These are phyloP conservation scores for Zymoseptoria pseudotritici DNA, from an alignment of 2,329 filamentous ascomycete genomes.

Conservation along the genomic window DNA sequence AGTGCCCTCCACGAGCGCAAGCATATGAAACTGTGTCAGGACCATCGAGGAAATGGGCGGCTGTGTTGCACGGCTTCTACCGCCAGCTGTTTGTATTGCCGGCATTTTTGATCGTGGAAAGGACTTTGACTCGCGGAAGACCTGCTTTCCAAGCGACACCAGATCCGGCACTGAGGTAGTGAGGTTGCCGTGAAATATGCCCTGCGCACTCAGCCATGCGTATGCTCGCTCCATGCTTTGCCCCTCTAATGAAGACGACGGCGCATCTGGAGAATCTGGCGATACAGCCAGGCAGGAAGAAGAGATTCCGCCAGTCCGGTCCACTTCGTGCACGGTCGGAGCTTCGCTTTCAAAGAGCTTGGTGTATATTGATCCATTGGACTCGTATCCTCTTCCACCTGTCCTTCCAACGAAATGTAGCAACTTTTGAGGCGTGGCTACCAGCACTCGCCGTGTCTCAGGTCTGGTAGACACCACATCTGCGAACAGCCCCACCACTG, in stretches of 20 bases:
- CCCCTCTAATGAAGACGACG: constrained; percentile 22
- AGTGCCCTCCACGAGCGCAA: constrained; percentile 73
- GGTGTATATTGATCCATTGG: constrained; percentile 76
- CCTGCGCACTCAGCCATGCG: constrained; percentile 84
- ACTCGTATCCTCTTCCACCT: constrained; percentile 65
- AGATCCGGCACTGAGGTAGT: constrained; percentile 49
- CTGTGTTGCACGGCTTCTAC: constrained; percentile 56
- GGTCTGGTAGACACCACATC: constrained; percentile 62
- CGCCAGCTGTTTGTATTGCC: constrained; percentile 56
- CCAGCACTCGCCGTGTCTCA: constrained; percentile 68
- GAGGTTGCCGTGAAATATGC: constrained; percentile 80
- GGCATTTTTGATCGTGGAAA: constrained; percentile 67
- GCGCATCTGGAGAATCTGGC: constrained; percentile 56
- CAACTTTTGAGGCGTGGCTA: constrained; percentile 70
- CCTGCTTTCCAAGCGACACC: constrained; percentile 60
- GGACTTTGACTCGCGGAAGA: constrained; percentile 74
- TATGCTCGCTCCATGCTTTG: constrained; percentile 58
- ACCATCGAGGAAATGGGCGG: constrained; percentile 73
- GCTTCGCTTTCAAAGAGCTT: constrained; percentile 82
- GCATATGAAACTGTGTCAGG: constrained; percentile 87
- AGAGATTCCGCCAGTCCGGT: constrained; percentile 51
- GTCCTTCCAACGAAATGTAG: constrained; percentile 75
- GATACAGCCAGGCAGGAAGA: constrained; percentile 67
- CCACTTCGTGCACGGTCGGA: constrained; percentile 66
- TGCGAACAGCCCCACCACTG: constrained; percentile 78